Base-by-base conservation (phyloP, 495 filamentous ascomycete species). In the Tuber borchii region DNA sequence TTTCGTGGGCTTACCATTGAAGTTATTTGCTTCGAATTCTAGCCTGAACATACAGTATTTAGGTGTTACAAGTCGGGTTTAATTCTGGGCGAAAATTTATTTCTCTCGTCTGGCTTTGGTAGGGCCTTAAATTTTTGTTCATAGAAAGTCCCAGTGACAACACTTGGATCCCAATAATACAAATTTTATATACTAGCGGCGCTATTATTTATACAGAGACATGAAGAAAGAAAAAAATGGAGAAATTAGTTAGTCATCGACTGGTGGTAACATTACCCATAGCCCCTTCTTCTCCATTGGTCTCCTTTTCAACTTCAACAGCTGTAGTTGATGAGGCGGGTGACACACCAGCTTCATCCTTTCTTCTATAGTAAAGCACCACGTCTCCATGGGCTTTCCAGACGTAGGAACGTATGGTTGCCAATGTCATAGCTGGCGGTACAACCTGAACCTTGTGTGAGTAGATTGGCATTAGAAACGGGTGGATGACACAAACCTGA, bases 321-420 rank as follows among this genome's bases (percentile, higher is more conserved):
- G 46, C 77, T 12, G 71, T 73, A 20, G 73, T 71, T 6, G 78
- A 73, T n/a, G 73, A 79, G 31, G 76, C 73, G 2, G 73, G 48
- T 26, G 68, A 76, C 26, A 61, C 44, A 39, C 56, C 61, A 42
- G 26, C 73, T 45, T 71, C 78, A 37, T 93, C 93, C 78, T 97
- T 98, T 43, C 93, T 87, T 82, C 94, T 95, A 87, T 98, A 99
- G 78, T 92, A 89, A 48, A 99, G 86, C 43, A 96, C 84, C 80
- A 99, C 92, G 83, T 99, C 95, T 72, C 91, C 93, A 19, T 92
- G 92, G 39, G 91, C 92, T 77, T 95, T 92, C 95, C 96, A 99
- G 69, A 98, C 86, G 80, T 97, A 93, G 10, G 93, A 89, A 70
- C 93, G 90, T 40, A 99, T 89, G 0, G 94, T 97, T 34, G 93